Percentiles rank a stretch among this genome's conserved stretches.
Conservation (phyloP, 2,329 filamentous ascomycete species). For the Gremmenia infestans region DNA sequence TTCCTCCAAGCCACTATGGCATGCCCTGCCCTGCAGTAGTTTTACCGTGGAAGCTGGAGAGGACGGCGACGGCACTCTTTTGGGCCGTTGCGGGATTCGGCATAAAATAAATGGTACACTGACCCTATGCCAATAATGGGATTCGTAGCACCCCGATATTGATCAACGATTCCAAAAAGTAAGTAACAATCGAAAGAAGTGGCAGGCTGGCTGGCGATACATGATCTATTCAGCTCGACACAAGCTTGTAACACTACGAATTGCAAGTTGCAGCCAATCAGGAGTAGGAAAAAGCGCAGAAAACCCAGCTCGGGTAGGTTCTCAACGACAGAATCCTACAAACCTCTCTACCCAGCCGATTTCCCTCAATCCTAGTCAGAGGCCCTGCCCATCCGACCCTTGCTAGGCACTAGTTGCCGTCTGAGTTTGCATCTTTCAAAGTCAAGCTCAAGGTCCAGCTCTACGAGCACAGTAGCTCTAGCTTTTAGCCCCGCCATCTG, state of each 20-base stretch:
- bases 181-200: not conserved
- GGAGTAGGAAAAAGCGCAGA: not conserved
- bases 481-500: not conserved
- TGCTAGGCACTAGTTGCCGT: not conserved
- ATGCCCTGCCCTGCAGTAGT: not conserved
- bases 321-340: not conserved
- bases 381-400: not conserved
- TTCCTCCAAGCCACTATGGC: not conserved
- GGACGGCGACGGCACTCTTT: not conserved
- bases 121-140: not conserved
- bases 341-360: not conserved
- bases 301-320: not conserved
- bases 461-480: not conserved
- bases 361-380: not conserved
- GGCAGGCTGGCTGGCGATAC: conserved; percentile 1
- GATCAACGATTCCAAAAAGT: too few species aligned
- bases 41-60: not conserved
- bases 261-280: not conserved
- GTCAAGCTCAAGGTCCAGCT: not conserved
- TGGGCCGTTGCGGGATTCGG: not conserved
- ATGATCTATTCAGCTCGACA: not conserved
- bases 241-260: conserved; percentile 1
- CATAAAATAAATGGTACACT: not conserved
- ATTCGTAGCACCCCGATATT: too few species aligned
- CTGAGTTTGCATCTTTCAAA: not conserved